Conservation (phyloP, 139 green algal species). For the Asterochloris sp. region DNA sequence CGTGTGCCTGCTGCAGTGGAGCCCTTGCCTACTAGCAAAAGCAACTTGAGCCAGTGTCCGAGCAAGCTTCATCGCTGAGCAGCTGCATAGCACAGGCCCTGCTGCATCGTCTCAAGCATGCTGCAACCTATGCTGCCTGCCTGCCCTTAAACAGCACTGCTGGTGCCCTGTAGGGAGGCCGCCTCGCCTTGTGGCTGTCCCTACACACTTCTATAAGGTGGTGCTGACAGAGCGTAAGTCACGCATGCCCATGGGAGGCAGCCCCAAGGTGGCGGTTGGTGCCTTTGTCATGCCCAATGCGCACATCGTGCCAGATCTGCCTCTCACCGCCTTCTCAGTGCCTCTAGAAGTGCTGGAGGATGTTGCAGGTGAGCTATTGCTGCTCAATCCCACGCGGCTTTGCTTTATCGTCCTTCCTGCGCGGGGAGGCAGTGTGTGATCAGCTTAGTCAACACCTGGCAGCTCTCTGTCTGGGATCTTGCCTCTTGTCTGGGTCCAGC, state of each 20-base stretch:
- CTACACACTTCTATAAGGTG: slow-evolving; percentile 95
- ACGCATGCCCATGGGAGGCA: neutral
- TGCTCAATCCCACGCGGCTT: neutral
- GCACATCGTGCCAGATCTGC: slow-evolving; percentile 58
- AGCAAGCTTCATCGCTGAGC: neutral
- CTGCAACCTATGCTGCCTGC: neutral
- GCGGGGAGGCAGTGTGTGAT: neutral
- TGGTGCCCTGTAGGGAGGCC: slow-evolving; percentile 48
- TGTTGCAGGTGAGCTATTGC: slow-evolving; percentile 39
- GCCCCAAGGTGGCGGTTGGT: slow-evolving; percentile 32
- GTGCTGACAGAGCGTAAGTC: slow-evolving; percentile 28
- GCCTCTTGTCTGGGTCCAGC: neutral
- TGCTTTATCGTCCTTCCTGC: neutral
- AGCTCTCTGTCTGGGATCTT: neutral
- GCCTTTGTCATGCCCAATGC: slow-evolving; percentile 87
- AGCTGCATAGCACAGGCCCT: neutral
- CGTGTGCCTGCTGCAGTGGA: neutral
- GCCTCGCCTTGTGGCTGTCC: slow-evolving; percentile 76
- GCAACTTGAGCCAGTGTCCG: neutral
- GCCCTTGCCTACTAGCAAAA: neutral
- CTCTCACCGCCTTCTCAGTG: slow-evolving; percentile 73
- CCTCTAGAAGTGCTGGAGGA: slow-evolving; percentile 71
- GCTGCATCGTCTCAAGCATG: neutral
- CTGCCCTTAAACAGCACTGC: neutral
- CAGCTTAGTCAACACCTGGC: neutral